Percentiles rank a stretch among this genome's conserved stretches.
Conservation (phyloP, 495 filamentous ascomycete species). For the Achaetomiella virescens region DNA sequence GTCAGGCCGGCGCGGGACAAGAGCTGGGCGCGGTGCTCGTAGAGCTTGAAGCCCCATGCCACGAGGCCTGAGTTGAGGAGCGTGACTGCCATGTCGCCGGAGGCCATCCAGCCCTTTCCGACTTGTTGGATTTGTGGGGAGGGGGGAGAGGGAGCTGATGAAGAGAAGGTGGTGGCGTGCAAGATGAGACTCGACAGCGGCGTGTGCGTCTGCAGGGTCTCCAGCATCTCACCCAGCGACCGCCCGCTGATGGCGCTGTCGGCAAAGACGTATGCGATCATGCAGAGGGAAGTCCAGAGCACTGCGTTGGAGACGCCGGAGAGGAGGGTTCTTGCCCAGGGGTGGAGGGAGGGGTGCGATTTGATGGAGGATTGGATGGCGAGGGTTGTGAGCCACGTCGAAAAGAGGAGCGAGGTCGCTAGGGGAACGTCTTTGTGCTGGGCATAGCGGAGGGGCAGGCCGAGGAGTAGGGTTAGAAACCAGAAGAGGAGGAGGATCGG, state of each 20-base stretch:
- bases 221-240: slow-evolving; percentile 24
- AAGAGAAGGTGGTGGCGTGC: slow-evolving; percentile 18
- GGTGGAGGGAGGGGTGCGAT: slow-evolving; percentile 8
- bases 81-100: slow-evolving; percentile 38
- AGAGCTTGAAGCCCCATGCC: slow-evolving; percentile 44
- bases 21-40: slow-evolving; percentile 38
- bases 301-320: slow-evolving; percentile 38
- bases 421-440: slow-evolving; percentile 25
- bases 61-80: slow-evolving; percentile 43
- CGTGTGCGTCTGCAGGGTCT: slow-evolving; percentile 29
- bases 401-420: slow-evolving; percentile 31
- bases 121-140: not conserved
- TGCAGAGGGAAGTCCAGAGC: slow-evolving; percentile 36
- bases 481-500: slow-evolving; percentile 26
- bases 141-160: slow-evolving; percentile 16
- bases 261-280: slow-evolving; percentile 35
- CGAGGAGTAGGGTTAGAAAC: slow-evolving; percentile 20
- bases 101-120: slow-evolving; percentile 23
- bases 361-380: slow-evolving; percentile 34
- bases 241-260: slow-evolving; percentile 26
- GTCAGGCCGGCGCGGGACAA: slow-evolving; percentile 34
- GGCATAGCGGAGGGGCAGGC: slow-evolving; percentile 26
- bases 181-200: slow-evolving; percentile 32
- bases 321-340: slow-evolving; percentile 24
- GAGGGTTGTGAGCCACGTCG: slow-evolving; percentile 38